Base-by-base conservation (phyloP, 768 basidiomycete species). In the Leccinellum rugosiceps region DNA sequence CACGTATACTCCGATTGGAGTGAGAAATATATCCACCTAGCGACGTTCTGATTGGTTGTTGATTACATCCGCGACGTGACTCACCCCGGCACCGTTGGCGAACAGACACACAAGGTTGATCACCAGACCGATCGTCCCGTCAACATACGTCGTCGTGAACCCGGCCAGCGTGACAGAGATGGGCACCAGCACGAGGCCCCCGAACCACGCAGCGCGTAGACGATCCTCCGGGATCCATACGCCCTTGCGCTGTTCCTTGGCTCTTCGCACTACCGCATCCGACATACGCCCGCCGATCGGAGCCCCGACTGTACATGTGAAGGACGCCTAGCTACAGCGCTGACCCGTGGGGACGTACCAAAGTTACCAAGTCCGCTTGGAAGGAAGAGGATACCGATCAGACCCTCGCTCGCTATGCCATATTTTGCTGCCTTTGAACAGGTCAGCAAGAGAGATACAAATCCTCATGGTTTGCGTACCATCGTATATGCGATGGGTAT, bases 181-280 rank as follows among this genome's bases (percentile, higher is more conserved):
- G 0, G 87, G 89, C 4, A 80, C 73, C 28, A 87, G 71, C n/a
- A 81, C 28, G 0, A 77, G 69, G 6, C 76, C 76, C 13, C 82
- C 81, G 6, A 76, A 61, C 32, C 83, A 65, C 2, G 80, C 72
- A 2, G 78, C 84, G 1, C 83, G 77, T 23, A 89, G 76, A 6
- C 87, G 81, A 59, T 87, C 88, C 67, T 90, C 87, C 0, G 87
- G 87, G 44, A 82, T 78, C 85, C 84, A 87, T 2, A 74, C 61
- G 1, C 85, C 86, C 0, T 76, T 77, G 23, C 85, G 79, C 5
- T 72, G 65, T 48, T 75, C 69, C 15, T 78, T 78, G 71, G 80
- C 83, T 41, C 63, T 66, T 17, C 78, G 71, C 23, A 90, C 74
- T 0, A 78, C 70, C 21, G 62, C 58, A 66, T 90, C 88, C 0